Base-by-base conservation (phyloP, 495 filamentous ascomycete genomes). In the Neurospora pannonica region DNA sequence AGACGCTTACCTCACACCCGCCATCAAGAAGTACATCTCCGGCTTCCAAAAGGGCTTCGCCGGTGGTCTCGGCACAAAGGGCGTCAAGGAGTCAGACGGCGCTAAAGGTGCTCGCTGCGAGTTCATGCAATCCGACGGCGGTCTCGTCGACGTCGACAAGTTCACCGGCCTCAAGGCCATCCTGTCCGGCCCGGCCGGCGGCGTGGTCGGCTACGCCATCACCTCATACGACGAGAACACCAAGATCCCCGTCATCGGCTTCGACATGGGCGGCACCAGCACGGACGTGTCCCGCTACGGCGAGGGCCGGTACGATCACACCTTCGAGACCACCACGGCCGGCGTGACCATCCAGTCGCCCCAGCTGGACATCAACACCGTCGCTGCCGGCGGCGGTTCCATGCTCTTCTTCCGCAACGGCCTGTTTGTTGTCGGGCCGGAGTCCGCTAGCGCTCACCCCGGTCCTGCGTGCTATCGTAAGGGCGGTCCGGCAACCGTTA, bases 301-400 rank as follows among this genome's bases (percentile, higher is more conserved):
- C 46, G 85, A 88, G 60, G 95, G 96, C 13, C 88, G 95, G 70
- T 94, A 97, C 79, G 96, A 98, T 73, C 96, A 99, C 81, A 96
- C 98, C 0, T 98, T 99, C 75, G 96, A 97, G 79, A 98, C 96
- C 2, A 98, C 95, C 0, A 97, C 97, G 1, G 96, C 96, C 2
- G 96, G 96, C 34, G 94, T 99, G 7, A 94, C 94, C 0, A 97
- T 98, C 40, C 96, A 98, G 77, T 94, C 92, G 0, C 96, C 96
- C 0, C 96, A 98, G 78, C 88, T 99, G 1, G 96, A 99, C 83
- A 98, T 99, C 83, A 98, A 98, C 82, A 99, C 96, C 0, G 95
- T 98, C 38, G 95, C 95, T 24, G 95, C 95, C 24, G 95, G 95
- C 48, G 95, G 95, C 72, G 95, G 95, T 21, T 97, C 94, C 5